Percentiles rank a stretch among this genome's conserved stretches.
These are phyloP conservation scores for Penicillium sp. DNA, from an alignment of 2,329 filamentous ascomycete genomes.

Conservation along the genomic window DNA sequence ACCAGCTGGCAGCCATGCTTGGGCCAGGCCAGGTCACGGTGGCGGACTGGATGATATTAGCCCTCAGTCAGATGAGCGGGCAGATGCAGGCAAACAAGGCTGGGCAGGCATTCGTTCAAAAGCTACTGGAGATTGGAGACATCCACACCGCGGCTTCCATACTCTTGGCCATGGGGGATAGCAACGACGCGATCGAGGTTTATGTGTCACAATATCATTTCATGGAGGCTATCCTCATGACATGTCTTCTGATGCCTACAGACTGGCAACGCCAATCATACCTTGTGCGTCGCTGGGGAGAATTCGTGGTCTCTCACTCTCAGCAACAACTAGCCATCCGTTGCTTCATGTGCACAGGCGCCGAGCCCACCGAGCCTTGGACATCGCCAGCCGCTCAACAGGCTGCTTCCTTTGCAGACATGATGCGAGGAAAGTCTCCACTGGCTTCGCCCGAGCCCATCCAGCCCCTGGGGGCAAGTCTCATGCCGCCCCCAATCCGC, in stretches of 20 bases:
- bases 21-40: slow-evolving; percentile 80
- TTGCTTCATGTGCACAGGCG: slow-evolving; percentile 85
- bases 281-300: slow-evolving; percentile 90
- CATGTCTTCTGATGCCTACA: slow-evolving; percentile 71
- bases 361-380: slow-evolving; percentile 82
- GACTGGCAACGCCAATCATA: slow-evolving; percentile 90
- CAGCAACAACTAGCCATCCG: slow-evolving; percentile 86
- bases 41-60: slow-evolving; percentile 94
- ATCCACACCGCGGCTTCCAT: slow-evolving; percentile 89
- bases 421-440: slow-evolving; percentile 21
- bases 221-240: slow-evolving; percentile 87
- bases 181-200: slow-evolving; percentile 91
- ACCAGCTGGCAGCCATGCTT: slow-evolving; percentile 70
- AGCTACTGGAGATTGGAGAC: slow-evolving; percentile 81
- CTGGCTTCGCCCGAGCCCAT: slow-evolving; percentile 56
- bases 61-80: slow-evolving; percentile 78
- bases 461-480: slow-evolving; percentile 26
- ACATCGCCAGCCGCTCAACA: slow-evolving; percentile 71
- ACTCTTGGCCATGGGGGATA: slow-evolving; percentile 83
- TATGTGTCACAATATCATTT: slow-evolving; percentile 87
- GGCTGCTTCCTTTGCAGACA: slow-evolving; percentile 42
- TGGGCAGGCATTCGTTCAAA: slow-evolving; percentile 82
- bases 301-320: slow-evolving; percentile 77
- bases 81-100: slow-evolving; percentile 79
- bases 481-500: slow-evolving; percentile 20